Conservation (phyloP, 140 eudicot genomes). For the Ambrosia hybrid region DNA sequence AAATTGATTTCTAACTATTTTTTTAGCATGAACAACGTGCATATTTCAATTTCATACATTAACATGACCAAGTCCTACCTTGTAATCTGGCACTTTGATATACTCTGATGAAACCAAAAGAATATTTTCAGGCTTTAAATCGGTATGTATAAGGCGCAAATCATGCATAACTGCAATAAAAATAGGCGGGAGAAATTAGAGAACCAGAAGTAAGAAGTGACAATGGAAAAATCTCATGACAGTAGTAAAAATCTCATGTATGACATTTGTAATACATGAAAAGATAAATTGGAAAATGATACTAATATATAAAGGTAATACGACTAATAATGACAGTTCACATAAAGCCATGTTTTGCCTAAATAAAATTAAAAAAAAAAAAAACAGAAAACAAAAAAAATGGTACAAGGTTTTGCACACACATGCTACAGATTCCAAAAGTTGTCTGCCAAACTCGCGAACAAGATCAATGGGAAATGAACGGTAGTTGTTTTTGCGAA, state of each 20-base stretch:
- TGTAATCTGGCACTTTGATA: conserved; percentile 81
- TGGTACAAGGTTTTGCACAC: conserved; percentile 63
- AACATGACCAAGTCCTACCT: conserved; percentile 49
- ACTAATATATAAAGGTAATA: not conserved
- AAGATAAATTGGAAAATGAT: not conserved
- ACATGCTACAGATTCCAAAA: conserved; percentile 99
- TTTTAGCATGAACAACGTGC: not conserved
- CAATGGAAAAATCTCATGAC: not conserved
- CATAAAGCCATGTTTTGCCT: conserved; percentile 13
- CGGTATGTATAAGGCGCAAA: conserved; percentile 85
- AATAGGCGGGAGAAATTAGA: conserved; percentile 17
- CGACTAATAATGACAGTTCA: conserved; percentile 7
- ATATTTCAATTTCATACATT: not conserved
- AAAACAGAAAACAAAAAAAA: conserved; percentile 16
- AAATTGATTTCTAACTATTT: not conserved
- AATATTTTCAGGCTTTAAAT: conserved; percentile 95
- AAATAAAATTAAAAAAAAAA: not conserved
- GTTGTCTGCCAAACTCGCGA: conserved; percentile 99
- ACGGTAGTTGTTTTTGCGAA: conserved; percentile 96
- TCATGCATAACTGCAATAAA: conserved; percentile 94
- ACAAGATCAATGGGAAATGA: conserved; percentile 99
- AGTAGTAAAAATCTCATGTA: too few species aligned
- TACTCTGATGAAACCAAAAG: conserved; percentile 90
- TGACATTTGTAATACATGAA: conserved; percentile 9
- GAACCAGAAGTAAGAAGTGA: not conserved